phyloP scores from a whole-genome alignment of 768 basidiomycete species.

The Boletus patriciae region DNA sequence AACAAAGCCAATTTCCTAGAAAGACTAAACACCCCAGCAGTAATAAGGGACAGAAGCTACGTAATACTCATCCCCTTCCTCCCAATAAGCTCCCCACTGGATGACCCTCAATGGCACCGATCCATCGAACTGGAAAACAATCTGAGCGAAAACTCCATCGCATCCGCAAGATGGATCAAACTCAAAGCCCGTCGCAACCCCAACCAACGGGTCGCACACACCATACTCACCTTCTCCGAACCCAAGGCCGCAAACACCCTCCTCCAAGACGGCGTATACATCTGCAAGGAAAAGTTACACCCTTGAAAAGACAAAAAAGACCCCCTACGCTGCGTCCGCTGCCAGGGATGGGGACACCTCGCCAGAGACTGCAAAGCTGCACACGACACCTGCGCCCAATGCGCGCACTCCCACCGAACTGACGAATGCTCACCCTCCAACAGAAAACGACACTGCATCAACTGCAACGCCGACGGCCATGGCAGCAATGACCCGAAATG shows the following conservation, averaged over 20 bases:
- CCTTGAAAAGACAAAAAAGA: neutral
- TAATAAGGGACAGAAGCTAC: neutral
- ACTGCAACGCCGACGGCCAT: neutral
- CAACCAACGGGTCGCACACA: neutral
- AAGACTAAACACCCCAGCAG: rapidly evolving
- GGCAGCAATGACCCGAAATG: neutral
- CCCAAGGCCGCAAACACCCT: neutral
- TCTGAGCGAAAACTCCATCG: too few species aligned
- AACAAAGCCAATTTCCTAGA: neutral
- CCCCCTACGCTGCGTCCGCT: neutral
- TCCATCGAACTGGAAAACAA: too few species aligned
- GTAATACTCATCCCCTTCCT: neutral
- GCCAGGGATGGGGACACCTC: constrained; percentile 4
- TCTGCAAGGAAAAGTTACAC: neutral
- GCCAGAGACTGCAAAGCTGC: neutral
- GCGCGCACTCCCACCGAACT: neutral
- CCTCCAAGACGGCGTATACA: neutral
- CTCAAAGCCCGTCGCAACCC: neutral
- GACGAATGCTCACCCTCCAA: neutral
- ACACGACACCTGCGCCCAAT: neutral
- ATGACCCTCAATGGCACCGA: neutral
- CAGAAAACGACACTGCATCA: neutral
- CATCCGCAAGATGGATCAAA: neutral
- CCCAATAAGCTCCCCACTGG: neutral
- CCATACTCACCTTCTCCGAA: neutral